Conservation (phyloP, 2,329 filamentous ascomycete species). For the Venturiaceae sp. region DNA sequence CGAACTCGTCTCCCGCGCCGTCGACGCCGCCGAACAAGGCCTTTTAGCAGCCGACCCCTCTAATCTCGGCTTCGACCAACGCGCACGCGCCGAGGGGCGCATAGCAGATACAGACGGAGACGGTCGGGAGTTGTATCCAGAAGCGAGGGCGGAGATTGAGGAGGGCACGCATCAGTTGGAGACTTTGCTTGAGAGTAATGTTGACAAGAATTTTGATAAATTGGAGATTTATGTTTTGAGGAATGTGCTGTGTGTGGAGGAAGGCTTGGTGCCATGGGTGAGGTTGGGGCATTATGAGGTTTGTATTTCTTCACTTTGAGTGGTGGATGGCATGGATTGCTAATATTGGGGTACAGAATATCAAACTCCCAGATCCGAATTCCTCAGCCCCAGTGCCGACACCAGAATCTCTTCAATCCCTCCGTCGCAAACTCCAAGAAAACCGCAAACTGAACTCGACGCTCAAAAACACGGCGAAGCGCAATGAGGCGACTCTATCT, state of each 20-base stretch:
- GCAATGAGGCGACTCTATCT: conserved; percentile 61
- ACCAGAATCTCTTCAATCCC: conserved; percentile 57
- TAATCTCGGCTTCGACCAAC: conserved; percentile 65
- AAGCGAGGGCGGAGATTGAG: conserved; percentile 64
- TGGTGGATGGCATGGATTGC: neutral
- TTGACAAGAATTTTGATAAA: conserved; percentile 42
- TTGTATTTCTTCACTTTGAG: neutral
- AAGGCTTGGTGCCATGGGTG: conserved; percentile 68
- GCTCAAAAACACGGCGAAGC: conserved; percentile 58
- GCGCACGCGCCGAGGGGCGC: conserved; percentile 34
- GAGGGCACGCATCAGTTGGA: conserved; percentile 53
- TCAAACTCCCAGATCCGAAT: neutral
- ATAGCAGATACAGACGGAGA: conserved; percentile 31
- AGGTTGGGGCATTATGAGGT: conserved; percentile 76
- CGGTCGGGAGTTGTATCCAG: conserved; percentile 32
- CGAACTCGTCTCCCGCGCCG: conserved; percentile 80
- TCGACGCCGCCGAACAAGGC: conserved; percentile 78
- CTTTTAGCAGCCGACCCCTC: conserved; percentile 65
- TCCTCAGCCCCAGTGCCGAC: conserved; percentile 39
- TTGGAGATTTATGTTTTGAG: conserved; percentile 72
- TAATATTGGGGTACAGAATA: neutral
- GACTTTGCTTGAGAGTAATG: conserved; percentile 37
- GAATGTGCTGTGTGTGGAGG: conserved; percentile 49
- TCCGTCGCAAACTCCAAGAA: conserved; percentile 66
- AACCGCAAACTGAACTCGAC: conserved; percentile 65